A percentile compares a stretch with the other conserved stretches of the same genome.
Conservation (phyloP, 805 yeast species). For the Lipomyces yamadae region DNA sequence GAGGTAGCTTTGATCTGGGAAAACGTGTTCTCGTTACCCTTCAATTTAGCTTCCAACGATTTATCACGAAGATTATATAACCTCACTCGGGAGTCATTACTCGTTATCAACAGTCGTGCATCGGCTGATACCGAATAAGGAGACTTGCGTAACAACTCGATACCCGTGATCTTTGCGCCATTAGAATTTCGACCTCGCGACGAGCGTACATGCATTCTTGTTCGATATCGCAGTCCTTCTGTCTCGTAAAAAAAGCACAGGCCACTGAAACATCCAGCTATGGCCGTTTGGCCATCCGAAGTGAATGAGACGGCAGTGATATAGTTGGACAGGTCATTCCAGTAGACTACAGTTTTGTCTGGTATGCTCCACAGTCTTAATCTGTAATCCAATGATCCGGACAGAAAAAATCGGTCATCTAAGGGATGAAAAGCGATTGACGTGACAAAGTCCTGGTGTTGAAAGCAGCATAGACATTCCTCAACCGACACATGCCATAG, state of each 20-base stretch:
- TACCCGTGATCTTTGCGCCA: slow-evolving; percentile 76
- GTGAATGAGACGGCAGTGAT: slow-evolving; percentile 78
- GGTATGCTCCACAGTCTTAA: slow-evolving; percentile 84
- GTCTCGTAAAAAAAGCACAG: slow-evolving; percentile 65
- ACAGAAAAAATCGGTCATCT: slow-evolving; percentile 84
- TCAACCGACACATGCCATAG: slow-evolving; percentile 82
- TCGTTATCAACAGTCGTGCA: slow-evolving; percentile 61
- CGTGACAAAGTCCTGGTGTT: slow-evolving; percentile 82
- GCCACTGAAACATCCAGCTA: slow-evolving; percentile 83
- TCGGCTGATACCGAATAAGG: slow-evolving; percentile 43
- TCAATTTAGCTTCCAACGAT: slow-evolving; percentile 66
- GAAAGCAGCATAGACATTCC: slow-evolving; percentile 65
- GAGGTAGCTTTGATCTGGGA: slow-evolving; percentile 72
- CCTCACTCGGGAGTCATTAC: slow-evolving; percentile 82
- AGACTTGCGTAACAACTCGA: slow-evolving; percentile 50
- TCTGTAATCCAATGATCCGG: slow-evolving; percentile 78
- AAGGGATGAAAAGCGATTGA: slow-evolving; percentile 77
- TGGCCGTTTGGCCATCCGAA: slow-evolving; percentile 61
- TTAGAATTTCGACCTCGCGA: slow-evolving; percentile 44
- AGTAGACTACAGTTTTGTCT: slow-evolving; percentile 67
- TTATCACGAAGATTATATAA: slow-evolving; percentile 61
- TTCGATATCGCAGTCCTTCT: slow-evolving; percentile 60
- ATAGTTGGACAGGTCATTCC: slow-evolving; percentile 63
- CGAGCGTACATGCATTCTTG: slow-evolving; percentile 51
- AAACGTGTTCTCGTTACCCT: slow-evolving; percentile 72